Conservation (phyloP, 768 basidiomycete genomes). For the Lactifluus piperatus region DNA sequence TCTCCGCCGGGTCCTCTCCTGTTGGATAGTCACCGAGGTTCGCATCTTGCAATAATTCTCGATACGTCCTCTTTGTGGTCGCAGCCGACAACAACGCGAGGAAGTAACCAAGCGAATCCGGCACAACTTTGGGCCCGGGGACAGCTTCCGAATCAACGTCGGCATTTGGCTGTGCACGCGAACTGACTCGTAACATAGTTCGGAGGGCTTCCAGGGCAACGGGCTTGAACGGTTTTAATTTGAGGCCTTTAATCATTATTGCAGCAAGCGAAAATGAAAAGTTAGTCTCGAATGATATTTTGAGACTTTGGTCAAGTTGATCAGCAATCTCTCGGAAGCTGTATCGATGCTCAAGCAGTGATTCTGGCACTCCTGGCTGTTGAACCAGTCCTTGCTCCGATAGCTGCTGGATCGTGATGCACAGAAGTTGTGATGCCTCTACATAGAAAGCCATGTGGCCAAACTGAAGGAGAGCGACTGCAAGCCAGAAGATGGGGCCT, state of each 20-base stretch:
- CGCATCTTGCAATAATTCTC: conserved; percentile 54
- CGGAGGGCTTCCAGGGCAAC: conserved; percentile 54
- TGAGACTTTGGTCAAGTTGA: conserved; percentile 65
- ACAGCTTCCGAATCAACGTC: conserved; percentile 29
- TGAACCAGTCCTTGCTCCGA: conserved; percentile 51
- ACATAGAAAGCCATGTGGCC: conserved; percentile 61
- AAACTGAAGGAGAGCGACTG: conserved; percentile 73
- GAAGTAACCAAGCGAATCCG: conserved; percentile 69
- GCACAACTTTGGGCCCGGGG: conserved; percentile 36
- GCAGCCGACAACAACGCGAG: conserved; percentile 68
- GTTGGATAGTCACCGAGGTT: conserved; percentile 42
- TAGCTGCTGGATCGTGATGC: conserved; percentile 56
- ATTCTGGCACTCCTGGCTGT: conserved; percentile 39
- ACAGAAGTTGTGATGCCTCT: conserved; percentile 61
- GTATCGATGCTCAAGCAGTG: conserved; percentile 56
- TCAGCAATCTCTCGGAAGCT: conserved; percentile 57
- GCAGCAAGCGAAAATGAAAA: conserved; percentile 80
- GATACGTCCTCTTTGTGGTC: conserved; percentile 46
- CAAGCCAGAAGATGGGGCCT: conserved; percentile 77
- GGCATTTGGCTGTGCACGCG: conserved; percentile 31
- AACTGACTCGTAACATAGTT: conserved; percentile 54
- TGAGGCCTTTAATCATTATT: conserved; percentile 80
- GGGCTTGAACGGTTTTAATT: conserved; percentile 54
- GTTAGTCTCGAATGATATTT: conserved; percentile 66
- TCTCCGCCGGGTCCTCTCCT: conserved; percentile 37